These are phyloP conservation scores for Leishmania martiniquensis DNA, from an alignment of 208 protist genomes.

Conservation along the genomic window DNA sequence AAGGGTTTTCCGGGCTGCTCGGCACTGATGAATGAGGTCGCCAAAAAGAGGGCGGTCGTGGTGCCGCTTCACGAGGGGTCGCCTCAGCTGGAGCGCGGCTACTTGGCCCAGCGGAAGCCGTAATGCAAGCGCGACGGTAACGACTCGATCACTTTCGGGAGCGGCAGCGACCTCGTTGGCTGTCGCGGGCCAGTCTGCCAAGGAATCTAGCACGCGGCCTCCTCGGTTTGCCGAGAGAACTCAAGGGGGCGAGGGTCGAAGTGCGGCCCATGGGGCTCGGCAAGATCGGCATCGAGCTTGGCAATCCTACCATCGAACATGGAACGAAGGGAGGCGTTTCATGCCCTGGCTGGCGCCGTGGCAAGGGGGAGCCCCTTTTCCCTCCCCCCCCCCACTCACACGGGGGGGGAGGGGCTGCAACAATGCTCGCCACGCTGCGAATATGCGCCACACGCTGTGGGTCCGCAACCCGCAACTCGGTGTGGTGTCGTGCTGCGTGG, in stretches of 20 bases:
- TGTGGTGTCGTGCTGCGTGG: too few species aligned
- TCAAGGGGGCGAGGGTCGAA: conserved; percentile 90
- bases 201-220: conserved; percentile 89
- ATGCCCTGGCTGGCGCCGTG: conserved; percentile 92
- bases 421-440: conserved; percentile 85
- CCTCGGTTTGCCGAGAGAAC: conserved; percentile 84
- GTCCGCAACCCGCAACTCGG: too few species aligned
- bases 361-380: conserved; percentile 83
- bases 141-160: conserved; percentile 94
- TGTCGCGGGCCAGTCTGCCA: conserved; percentile 69
- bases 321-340: conserved; percentile 97
- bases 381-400: too few species aligned
- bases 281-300: conserved; percentile 42
- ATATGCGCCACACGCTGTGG: conserved; percentile 81
- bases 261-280: conserved; percentile 88
- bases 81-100: conserved; percentile 83
- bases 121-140: conserved; percentile 84
- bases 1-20: conserved; percentile 93
- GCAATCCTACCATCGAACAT: conserved; percentile 63
- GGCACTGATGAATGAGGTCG: conserved; percentile 75
- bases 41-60: conserved; percentile 48
- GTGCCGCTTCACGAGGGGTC: conserved; percentile 88
- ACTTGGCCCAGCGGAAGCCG: conserved; percentile 86
- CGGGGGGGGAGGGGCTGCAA: conserved; percentile 95
- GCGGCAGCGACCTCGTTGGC: conserved; percentile 90